Conservation (phyloP, 164 flowering plant genomes). For the Liriodendron chinense region DNA sequence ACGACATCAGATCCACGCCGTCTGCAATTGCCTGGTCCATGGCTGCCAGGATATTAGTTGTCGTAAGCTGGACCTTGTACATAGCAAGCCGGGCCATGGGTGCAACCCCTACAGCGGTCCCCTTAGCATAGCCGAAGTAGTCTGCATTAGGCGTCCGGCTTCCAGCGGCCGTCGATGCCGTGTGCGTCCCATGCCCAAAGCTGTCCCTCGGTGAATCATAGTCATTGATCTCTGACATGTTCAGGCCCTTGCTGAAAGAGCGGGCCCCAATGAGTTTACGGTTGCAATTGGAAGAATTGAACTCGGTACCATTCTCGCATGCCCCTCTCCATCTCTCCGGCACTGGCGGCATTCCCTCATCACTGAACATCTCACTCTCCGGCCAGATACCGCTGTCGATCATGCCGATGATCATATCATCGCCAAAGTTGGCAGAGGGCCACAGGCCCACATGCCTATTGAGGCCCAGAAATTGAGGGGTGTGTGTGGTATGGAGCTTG, state of each 20-base stretch:
- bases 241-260: slow-evolving; percentile 10
- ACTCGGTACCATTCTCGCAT: slow-evolving; percentile 10
- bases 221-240: not conserved
- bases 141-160: slow-evolving; percentile 47
- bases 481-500: slow-evolving; percentile 16
- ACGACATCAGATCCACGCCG: slow-evolving; percentile 19
- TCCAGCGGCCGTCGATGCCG: slow-evolving; percentile 80
- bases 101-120: slow-evolving; percentile 4
- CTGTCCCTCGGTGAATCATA: slow-evolving; percentile 56
- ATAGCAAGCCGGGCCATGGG: slow-evolving; percentile 11
- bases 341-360: slow-evolving; percentile 4
- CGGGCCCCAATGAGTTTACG: slow-evolving; percentile 22
- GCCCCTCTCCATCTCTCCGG: slow-evolving; percentile 6
- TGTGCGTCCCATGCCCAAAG: slow-evolving; percentile 90
- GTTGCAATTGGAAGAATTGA: slow-evolving; percentile 18
- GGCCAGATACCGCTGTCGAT: slow-evolving; percentile 13
- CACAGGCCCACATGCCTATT: slow-evolving; percentile 10
- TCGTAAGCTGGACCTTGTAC: slow-evolving; percentile 11
- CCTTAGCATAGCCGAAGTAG: slow-evolving; percentile 57
- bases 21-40: slow-evolving; percentile 24
- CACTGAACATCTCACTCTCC: slow-evolving; percentile 5
- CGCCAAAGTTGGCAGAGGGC: slow-evolving; percentile 4
- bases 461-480: slow-evolving; percentile 15
- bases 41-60: slow-evolving; percentile 13
- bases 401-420: slow-evolving; percentile 13